A percentile compares a stretch with the other conserved stretches of the same genome.
These are phyloP conservation scores for Cytospora paraplurivora DNA, from an alignment of 2,329 filamentous ascomycete species.

Conservation along the genomic window DNA sequence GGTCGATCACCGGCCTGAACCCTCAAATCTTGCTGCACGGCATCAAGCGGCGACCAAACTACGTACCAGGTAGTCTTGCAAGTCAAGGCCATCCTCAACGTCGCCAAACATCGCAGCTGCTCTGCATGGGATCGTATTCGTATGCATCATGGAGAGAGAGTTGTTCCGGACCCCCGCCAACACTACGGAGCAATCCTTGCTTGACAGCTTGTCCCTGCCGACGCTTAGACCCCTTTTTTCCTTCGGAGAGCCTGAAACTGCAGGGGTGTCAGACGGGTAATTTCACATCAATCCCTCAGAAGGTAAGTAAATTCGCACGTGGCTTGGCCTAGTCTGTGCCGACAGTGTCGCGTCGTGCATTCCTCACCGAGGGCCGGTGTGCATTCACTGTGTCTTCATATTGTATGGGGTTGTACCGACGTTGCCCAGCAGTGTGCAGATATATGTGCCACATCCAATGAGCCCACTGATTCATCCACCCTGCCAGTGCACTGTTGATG, in stretches of 20 bases:
- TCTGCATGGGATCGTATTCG: constrained; percentile 22
- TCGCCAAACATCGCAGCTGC: constrained; percentile 13
- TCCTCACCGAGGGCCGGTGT: neutral
- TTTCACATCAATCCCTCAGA: constrained; percentile 6
- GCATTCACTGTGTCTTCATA: neutral
- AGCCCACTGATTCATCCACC: neutral
- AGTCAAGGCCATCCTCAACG: constrained; percentile 13
- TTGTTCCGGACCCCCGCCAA: constrained; percentile 1
- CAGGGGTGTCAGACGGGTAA: constrained; percentile 13
- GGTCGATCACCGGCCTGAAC: too few relatives aligned
- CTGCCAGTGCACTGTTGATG: neutral
- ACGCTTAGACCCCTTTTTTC: constrained; percentile 11
- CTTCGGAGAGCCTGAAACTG: constrained; percentile 20
- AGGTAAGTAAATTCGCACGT: constrained; percentile 15
- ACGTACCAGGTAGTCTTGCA: constrained; percentile 11
- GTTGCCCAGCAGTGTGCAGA: neutral
- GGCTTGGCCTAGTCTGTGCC: neutral
- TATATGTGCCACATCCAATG: neutral
- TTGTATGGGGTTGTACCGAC: neutral
- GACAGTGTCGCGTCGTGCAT: neutral
- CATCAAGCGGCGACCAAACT: constrained; percentile 11
- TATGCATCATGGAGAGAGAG: constrained; percentile 11
- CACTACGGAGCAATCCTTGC: neutral
- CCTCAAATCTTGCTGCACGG: constrained; percentile 7
- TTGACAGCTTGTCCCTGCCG: constrained; percentile 16